phyloP scores from a whole-genome alignment of 176 grass and related monocot species.

The Phyllostachys edulis region DNA sequence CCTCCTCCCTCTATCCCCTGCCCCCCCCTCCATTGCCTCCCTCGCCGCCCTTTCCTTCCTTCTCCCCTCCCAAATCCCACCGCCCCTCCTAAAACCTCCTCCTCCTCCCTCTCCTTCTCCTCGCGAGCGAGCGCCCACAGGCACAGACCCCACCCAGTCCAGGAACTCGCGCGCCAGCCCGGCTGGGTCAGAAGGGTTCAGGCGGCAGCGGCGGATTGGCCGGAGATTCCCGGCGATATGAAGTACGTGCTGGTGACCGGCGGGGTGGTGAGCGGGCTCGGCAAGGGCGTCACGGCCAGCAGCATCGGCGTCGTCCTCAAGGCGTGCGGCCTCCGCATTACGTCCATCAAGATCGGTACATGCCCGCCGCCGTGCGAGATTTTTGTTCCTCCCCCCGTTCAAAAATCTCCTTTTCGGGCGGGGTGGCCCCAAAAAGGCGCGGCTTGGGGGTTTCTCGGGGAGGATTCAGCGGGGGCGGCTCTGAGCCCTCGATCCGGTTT shows the following conservation, averaged over 20 bases:
- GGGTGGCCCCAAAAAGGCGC: neutral
- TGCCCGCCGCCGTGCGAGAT: conserved; percentile 15
- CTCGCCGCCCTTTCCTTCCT: neutral
- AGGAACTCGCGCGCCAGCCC: neutral
- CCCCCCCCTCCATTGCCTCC: conserved; percentile 29
- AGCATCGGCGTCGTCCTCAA: conserved; percentile 72
- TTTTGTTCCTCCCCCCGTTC: neutral
- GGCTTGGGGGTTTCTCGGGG: neutral
- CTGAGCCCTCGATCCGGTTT: conserved; percentile 37
- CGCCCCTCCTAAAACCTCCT: conserved; percentile 32
- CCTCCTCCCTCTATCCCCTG: conserved; percentile 26
- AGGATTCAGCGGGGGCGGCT: neutral
- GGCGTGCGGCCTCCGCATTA: conserved; percentile 68
- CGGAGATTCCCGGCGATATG: conserved; percentile 38
- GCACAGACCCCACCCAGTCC: neutral
- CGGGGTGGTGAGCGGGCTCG: conserved; percentile 61
- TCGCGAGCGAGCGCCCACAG: neutral
- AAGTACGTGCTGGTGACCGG: conserved; percentile 76
- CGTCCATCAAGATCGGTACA: conserved; percentile 68
- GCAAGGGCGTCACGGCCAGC: conserved; percentile 70
- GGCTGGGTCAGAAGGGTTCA: conserved; percentile 3
- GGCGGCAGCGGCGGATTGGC: conserved; percentile 18
- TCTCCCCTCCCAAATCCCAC: neutral
- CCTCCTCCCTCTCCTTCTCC: neutral
- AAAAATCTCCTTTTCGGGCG: neutral